Percentiles rank a stretch among this genome's conserved stretches.
phyloP scores from a whole-genome alignment of 2,329 filamentous ascomycete species.

The Trichocomaceae sp. region DNA sequence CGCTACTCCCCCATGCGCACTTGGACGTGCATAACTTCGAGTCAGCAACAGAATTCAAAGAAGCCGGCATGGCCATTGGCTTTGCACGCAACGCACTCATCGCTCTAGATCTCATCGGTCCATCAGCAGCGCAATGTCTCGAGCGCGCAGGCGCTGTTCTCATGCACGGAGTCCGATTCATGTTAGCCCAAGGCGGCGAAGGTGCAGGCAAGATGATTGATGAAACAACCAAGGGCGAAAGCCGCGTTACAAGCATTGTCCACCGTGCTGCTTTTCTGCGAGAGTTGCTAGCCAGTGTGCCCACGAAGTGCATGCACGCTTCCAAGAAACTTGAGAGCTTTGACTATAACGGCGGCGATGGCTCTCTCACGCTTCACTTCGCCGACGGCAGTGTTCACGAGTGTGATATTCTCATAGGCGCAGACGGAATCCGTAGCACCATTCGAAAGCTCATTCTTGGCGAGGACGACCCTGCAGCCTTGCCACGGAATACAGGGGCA shows the following conservation, averaged over 20 bases:
- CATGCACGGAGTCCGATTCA: constrained; percentile 20
- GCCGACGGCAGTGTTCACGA: not conserved
- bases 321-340: constrained; percentile 23
- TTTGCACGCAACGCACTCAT: constrained; percentile 35
- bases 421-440: not conserved
- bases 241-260: constrained; percentile 16
- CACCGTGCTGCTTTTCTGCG: constrained; percentile 7
- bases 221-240: constrained; percentile 22
- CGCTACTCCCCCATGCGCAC: constrained; percentile 27
- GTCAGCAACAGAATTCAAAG: constrained; percentile 24
- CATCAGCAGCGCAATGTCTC: constrained; percentile 6
- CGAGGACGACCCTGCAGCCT: not conserved
- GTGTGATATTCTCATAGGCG: not conserved
- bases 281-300: constrained; percentile 9
- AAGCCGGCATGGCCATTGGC: constrained; percentile 36
- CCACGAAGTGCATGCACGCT: constrained; percentile 26
- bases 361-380: constrained; percentile 18
- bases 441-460: not conserved
- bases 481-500: constrained; percentile 1
- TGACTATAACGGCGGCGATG: constrained; percentile 8
- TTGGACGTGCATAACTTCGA: constrained; percentile 36
- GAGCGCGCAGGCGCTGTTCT: constrained; percentile 11
- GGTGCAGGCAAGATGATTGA: constrained; percentile 25
- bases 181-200: constrained; percentile 21
- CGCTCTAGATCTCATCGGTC: constrained; percentile 31